Evolutionary conservation across 2,329 filamentous ascomycete genomes (phyloP), one percentile per base, ranked within the genome.

Genomic region (Talaromyces atroroseus): DNA sequence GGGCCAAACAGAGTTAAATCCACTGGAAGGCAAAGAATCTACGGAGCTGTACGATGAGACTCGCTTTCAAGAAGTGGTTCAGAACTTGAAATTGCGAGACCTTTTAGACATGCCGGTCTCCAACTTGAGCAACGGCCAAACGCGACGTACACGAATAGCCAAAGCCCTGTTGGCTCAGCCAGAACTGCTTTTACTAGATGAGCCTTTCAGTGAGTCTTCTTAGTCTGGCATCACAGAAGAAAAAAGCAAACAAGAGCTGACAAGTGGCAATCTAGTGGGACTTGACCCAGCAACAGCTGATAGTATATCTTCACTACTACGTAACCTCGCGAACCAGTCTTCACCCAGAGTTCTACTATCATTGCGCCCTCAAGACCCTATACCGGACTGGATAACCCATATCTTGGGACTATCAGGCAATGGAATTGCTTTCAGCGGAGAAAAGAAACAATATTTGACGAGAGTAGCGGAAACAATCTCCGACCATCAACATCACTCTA

Each of bases 81-180:
- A 69, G 6, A 87, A 95, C 63, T 74, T 99, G 55, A 81, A 82
- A 50, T 76, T 99, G 14, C 76, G 80, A 0, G 76, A 80, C 8
- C 77, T 97, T 47, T 75, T 95, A 1, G 81, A 88, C 40, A 86
- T 96, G 68, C 92, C 92, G 0, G 89, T 97, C 7, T 83, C 89
- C 23, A 95, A 94, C 69, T 74, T 99, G 54, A 96, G 91, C 69
- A 96, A 97, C 71, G 94, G 94, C 0, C 94, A 99, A 73, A 92
- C 89, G 6, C 80, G 92, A 61, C 79, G 94, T 54, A 89, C 92
- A 7, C 84, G 90, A 60, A 96, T 99, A 63, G 94, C 91, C 1
- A 89, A 90, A 64, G 91, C 92, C 0, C 74, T 99, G 51, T 78
- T 97, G 58, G 84, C 79, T 6, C 81, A 81, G 52, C 94, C 94